These are phyloP conservation scores for Xylaria sp. DNA, from an alignment of 2,329 filamentous ascomycete species.

Conservation along the genomic window DNA sequence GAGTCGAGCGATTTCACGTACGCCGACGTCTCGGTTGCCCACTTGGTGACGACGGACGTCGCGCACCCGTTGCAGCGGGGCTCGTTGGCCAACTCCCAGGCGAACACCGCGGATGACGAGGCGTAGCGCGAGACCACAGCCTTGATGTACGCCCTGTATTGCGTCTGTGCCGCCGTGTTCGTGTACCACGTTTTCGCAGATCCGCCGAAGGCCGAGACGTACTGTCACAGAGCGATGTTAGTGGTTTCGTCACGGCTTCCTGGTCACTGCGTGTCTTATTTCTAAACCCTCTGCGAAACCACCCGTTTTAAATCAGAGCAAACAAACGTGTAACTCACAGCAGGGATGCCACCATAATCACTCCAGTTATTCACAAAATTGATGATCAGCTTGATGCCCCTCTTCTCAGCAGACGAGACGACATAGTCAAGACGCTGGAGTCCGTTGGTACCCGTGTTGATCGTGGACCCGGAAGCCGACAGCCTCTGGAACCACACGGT, in stretches of 20 bases:
- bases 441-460: conserved; percentile 68
- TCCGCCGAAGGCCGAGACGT: conserved; percentile 63
- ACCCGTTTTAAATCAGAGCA: neutral
- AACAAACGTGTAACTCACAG: conserved; percentile 37
- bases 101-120: conserved; percentile 54
- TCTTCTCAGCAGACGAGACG: conserved; percentile 62
- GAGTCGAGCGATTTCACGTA: conserved; percentile 70
- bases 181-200: conserved; percentile 62
- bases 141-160: conserved; percentile 60
- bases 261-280: neutral
- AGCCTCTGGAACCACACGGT: conserved; percentile 61
- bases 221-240: conserved; percentile 42
- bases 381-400: conserved; percentile 67
- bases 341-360: conserved; percentile 70
- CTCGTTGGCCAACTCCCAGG: conserved; percentile 62
- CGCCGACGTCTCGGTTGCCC: conserved; percentile 61
- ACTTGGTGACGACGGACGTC: conserved; percentile 59
- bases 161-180: conserved; percentile 55
- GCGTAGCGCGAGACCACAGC: conserved; percentile 56
- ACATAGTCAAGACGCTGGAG: conserved; percentile 70
- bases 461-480: conserved; percentile 55
- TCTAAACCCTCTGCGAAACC: neutral
- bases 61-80: conserved; percentile 64
- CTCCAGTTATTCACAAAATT: conserved; percentile 73
- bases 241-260: neutral